A percentile compares a stretch with the other conserved stretches of the same genome.
These are phyloP conservation scores for Glomus cerebriforme DNA, from an alignment of 192 early-diverging fungal species.

Conservation along the genomic window DNA sequence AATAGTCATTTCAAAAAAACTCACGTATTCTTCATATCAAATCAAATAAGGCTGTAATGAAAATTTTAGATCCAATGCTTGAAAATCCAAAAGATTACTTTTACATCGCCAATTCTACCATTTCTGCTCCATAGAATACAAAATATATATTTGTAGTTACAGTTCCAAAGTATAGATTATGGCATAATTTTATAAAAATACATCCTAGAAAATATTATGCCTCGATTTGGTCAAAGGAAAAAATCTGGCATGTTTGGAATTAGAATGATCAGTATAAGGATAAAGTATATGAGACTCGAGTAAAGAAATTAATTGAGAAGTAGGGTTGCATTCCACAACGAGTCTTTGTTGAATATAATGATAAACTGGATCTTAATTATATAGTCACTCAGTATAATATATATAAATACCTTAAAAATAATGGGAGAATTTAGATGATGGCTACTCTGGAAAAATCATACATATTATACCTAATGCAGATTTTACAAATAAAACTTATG, in stretches of 20 bases:
- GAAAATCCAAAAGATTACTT: slow-evolving; percentile 2
- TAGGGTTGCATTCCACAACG: slow-evolving; percentile 8
- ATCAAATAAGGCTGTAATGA: not conserved
- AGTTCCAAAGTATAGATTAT: too few species aligned
- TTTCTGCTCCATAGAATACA: not conserved
- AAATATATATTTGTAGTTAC: not conserved
- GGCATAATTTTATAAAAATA: not conserved
- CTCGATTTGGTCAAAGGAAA: slow-evolving; percentile 15
- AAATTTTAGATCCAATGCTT: not conserved
- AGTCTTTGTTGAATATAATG: slow-evolving; percentile 22
- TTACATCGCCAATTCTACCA: not conserved
- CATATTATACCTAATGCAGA: too few species aligned
- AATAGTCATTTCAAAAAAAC: not conserved
- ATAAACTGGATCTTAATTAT: not conserved
- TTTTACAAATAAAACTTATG: too few species aligned
- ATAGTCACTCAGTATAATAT: not conserved
- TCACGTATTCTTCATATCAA: not conserved
- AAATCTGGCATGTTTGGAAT: slow-evolving; percentile 15
- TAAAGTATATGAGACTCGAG: slow-evolving; percentile 13
- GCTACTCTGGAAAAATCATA: slow-evolving; percentile 18
- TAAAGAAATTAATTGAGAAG: slow-evolving; percentile 1
- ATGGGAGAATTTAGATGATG: not conserved
- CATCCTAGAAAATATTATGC: slow-evolving; percentile 3
- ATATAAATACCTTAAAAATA: slow-evolving; percentile 3
- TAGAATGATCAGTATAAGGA: slow-evolving; percentile 14